phyloP scores from a whole-genome alignment of 495 filamentous ascomycete genomes.

The Filosporella fistucella region DNA sequence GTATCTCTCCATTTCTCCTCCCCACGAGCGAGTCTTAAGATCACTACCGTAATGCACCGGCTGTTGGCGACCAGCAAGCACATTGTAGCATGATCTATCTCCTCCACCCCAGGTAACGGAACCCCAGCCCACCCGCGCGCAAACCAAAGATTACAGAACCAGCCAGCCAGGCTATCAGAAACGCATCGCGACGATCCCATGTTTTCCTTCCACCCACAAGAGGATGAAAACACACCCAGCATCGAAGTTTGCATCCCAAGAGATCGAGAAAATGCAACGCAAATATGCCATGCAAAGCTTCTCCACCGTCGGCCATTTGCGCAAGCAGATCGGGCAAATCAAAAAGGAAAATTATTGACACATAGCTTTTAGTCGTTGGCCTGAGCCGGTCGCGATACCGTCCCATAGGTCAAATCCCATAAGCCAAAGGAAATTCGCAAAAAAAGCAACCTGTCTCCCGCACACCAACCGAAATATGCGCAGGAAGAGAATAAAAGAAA shows the following conservation, averaged over 20 bases:
- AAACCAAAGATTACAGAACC: conserved; percentile 20
- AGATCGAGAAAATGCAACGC: conserved; percentile 17
- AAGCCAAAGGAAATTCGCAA: conserved; percentile 23
- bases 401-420: conserved; percentile 16
- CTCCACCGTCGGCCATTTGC: conserved; percentile 9
- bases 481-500: conserved; percentile 22
- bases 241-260: neutral
- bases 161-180: conserved; percentile 24
- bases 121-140: conserved; percentile 3
- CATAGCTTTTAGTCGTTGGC: conserved; percentile 21
- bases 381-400: conserved; percentile 13
- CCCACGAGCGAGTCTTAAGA: neutral
- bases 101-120: conserved; percentile 7
- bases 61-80: conserved; percentile 22
- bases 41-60: conserved; percentile 1
- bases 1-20: conserved; percentile 6
- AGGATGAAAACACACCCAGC: neutral
- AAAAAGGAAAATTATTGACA: conserved; percentile 21
- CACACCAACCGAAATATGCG: conserved; percentile 25
- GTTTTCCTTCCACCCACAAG: neutral
- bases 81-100: conserved; percentile 1
- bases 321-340: conserved; percentile 11
- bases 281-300: conserved; percentile 11
- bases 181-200: conserved; percentile 6
- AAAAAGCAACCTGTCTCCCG: conserved; percentile 24